A percentile compares a stretch with the other conserved stretches of the same genome.
phyloP scores from a whole-genome alignment of 805 yeast genomes.

The Vanderwaltozyma verrucispora region DNA sequence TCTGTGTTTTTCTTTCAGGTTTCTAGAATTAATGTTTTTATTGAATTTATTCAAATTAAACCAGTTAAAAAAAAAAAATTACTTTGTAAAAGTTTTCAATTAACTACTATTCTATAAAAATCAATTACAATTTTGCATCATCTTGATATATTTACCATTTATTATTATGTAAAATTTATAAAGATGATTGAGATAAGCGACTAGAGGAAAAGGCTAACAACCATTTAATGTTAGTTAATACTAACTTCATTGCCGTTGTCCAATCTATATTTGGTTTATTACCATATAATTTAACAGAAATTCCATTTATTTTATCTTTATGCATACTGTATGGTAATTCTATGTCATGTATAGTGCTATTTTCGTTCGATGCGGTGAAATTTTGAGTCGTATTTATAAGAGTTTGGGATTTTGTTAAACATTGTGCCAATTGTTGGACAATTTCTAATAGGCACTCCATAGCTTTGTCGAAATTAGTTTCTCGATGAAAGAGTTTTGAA shows the following conservation, averaged over 20 bases:
- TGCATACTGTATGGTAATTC: conserved; percentile 69
- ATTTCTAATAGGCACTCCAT: conserved; percentile 61
- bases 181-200: conserved; percentile 3
- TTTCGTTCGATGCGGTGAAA: neutral
- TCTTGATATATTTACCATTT: no score
- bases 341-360: conserved; percentile 11
- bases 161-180: no score
- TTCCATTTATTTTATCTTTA: conserved; percentile 65
- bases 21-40: no score
- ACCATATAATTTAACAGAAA: conserved; percentile 59
- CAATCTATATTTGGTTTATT: conserved; percentile 61
- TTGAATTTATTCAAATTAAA: no score
- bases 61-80: no score
- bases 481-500: conserved; percentile 55
- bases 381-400: neutral
- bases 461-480: conserved; percentile 68
- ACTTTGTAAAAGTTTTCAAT: no score
- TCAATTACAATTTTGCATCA: no score
- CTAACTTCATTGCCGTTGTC: conserved; percentile 81
- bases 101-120: no score
- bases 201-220: conserved; percentile 65
- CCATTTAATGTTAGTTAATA: conserved; percentile 78
- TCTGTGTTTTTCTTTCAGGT: no score
- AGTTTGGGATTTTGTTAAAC: conserved; percentile 6
- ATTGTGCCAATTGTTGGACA: conserved; percentile 16